These are phyloP conservation scores for Neohortaea acidophila DNA, from an alignment of 495 filamentous ascomycete species.

Conservation along the genomic window DNA sequence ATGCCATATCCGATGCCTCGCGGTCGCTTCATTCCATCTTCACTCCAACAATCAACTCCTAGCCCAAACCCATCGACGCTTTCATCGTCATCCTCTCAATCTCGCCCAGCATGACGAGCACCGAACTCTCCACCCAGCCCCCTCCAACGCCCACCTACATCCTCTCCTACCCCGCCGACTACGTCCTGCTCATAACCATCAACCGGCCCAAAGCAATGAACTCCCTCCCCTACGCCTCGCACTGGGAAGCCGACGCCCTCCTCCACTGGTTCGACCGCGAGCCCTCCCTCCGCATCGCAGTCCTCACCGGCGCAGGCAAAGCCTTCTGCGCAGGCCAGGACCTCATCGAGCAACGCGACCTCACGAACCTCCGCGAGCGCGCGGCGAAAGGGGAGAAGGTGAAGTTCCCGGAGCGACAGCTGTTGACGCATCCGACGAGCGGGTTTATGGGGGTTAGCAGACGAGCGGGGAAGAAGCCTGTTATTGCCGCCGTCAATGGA, in stretches of 20 bases:
- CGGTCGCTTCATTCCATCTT: no score
- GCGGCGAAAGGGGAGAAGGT: conserved; percentile 9
- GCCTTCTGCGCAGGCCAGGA: conserved; percentile 48
- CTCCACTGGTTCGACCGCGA: conserved; percentile 46
- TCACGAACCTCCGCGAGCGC: conserved; percentile 5
- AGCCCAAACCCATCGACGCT: no score
- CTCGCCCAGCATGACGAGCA: conserved; percentile 8
- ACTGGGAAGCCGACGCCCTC: conserved; percentile 36
- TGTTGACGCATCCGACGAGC: conserved; percentile 7
- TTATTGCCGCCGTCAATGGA: conserved; percentile 64
- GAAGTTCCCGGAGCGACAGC: conserved; percentile 4
- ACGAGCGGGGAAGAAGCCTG: conserved; percentile 42
- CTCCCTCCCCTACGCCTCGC: conserved; percentile 36
- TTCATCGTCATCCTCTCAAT: no score
- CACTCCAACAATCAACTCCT: no score
- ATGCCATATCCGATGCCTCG: no score
- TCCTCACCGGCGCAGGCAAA: conserved; percentile 39
- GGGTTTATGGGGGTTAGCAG: conserved; percentile 28
- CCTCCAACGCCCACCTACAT: conserved; percentile 17
- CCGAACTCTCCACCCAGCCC: conserved; percentile 14
- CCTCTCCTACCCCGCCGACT: conserved; percentile 39
- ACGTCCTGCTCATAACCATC: conserved; percentile 47
- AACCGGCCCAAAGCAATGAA: conserved; percentile 46
- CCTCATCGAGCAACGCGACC: conserved; percentile 26
- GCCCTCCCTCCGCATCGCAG: conserved; percentile 38